Evolutionary conservation across 2,329 filamentous ascomycete genomes (phyloP), one percentile per base, ranked within the genome.

Genomic region (Pestalotiopsis fici): DNA sequence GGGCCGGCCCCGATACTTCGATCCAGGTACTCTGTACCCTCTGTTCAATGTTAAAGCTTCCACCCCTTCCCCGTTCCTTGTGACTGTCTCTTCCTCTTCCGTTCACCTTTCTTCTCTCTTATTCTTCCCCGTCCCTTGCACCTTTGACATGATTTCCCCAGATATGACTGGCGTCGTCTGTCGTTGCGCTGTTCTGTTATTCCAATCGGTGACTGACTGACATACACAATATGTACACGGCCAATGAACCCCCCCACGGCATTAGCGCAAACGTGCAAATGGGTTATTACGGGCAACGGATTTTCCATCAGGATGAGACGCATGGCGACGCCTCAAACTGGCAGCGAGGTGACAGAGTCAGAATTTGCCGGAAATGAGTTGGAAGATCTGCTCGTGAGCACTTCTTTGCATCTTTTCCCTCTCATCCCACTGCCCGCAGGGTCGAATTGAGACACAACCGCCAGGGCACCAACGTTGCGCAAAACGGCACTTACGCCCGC

Each of bases 41-140:
- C 60, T 59, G 59, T 37, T 67, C 55, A 55, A 63, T 68, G 66
- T 65, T 65, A 68, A 68, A 68, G 66, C 66, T 74, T 67, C 74
- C 77, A 75, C 76, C 75, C 73, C 71, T 71, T 72, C 68, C 69
- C 70, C 72, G 70, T 73, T 74, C 73, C 71, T 74, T 74, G 71
- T 71, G 64, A 72, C 70, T 68, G 67, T 71, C 72, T 72, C 66
- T 21, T 71, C 65, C 69, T 68, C 69, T 55, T 68, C 67, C 67
- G 65, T 50, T 50, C 43, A 50, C 43, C 21, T 64, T 67, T 64
- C 47, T 64, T 66, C 68, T 68, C 59, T 66, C 66, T 60, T 65
- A 65, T 70, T 9, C 43, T 66, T 62, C 63, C 68, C 64, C 69
- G 54, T 57, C 57, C 66, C 65, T 66, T 57, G 23, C 31, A 50